Evolutionary conservation across 345 rosid genomes (phyloP), one percentile per base, ranked within the genome.

Genomic region (Dovyalis caffra): DNA sequence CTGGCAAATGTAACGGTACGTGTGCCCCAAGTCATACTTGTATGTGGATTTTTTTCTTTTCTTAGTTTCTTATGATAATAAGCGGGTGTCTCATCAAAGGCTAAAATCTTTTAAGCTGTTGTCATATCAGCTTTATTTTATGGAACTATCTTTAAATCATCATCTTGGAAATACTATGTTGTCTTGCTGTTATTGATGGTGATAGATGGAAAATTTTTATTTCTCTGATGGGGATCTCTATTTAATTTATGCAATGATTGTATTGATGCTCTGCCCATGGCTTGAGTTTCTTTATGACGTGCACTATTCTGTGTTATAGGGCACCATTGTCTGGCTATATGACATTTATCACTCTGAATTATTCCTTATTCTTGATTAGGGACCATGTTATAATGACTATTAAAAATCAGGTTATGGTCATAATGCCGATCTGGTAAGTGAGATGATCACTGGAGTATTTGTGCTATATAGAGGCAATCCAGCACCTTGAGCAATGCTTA

Each of bases 1-100:
- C 66, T 75, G 70, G 94, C 91, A 4, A 88, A 90, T 53, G 28
- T 88, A 43, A 88, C 90, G 83, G 92, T 90, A 84, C 72, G 82
- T 76, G 8, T 47, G 65, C 74, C 45, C 33, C 64, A 29, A 29
- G 33, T 75, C 45, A 53, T 80, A 37, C 58, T 72, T 38, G 61
- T 35, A 38, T 25, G 31, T 34, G 12, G 23, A n/a, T 25, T 49
- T 70, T 33, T 16, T 37, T 56, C 20, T 33, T 16, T 37, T 31
- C 35, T 2, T 23, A 6, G 53, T 61, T 62, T 15, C 35, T 47
- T 23, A 23, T 49, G 23, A 10, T 49, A 62, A 23, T 49, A 65
- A 29, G 47, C 37, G 37, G 37, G 37, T 34, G 37, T 34, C 7
- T 34, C 7, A 6, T 34, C 37, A 6, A 56, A 21, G 64, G n/a